Evolutionary conservation across 2,329 filamentous ascomycete genomes (phyloP).

Genomic region (Claviceps sp.): DNA sequence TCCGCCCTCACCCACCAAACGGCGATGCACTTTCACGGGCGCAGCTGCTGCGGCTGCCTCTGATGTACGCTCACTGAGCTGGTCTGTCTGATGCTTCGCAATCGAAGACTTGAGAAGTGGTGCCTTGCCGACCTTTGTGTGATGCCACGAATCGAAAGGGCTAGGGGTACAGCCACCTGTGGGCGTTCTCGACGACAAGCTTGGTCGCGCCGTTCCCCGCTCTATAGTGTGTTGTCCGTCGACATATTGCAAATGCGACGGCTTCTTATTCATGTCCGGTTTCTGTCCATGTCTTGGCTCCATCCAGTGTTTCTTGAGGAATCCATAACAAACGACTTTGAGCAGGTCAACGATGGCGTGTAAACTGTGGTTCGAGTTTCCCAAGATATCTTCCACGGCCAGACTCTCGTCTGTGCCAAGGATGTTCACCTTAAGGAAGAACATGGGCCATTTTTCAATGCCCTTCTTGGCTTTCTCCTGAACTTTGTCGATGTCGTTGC

Average conservation of each 20-base stretch:
- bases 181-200: not conserved
- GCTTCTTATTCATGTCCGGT: constrained; percentile 1
- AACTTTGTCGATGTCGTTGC: constrained; percentile 26
- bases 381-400: constrained; percentile 24
- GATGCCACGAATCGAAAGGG: constrained; percentile 19
- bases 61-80: not conserved
- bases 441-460: constrained; percentile 80
- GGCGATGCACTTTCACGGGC: not conserved
- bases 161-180: not conserved
- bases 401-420: constrained; percentile 17
- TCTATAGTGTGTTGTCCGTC: not conserved
- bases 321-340: constrained; percentile 55
- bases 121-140: constrained; percentile 19
- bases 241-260: not conserved
- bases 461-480: constrained; percentile 43
- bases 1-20: constrained; percentile 28
- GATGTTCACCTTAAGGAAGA: constrained; percentile 56
- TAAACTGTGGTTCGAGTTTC: constrained; percentile 35
- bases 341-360: constrained; percentile 45
- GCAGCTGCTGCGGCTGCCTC: no score
- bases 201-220: not conserved
- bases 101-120: constrained; percentile 1
- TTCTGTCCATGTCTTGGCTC: constrained; percentile 31
- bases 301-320: constrained; percentile 61
- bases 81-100: not conserved